Base-by-base conservation (phyloP, 306 rosid genomes). In the Acacia melanoxylon region DNA sequence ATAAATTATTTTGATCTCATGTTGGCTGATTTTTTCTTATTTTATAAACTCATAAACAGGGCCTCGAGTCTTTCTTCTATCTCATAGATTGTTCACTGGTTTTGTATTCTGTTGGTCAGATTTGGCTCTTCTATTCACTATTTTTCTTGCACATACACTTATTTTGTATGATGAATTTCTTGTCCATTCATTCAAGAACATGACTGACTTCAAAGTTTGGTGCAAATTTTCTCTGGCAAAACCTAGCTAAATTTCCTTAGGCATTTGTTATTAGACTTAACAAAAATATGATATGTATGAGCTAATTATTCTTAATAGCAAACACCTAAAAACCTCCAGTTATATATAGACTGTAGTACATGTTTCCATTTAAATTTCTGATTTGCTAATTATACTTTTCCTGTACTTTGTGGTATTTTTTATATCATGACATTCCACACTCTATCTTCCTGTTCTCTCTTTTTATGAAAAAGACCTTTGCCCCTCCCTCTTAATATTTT, bases 321-420 rank as follows among this genome's bases (percentile, higher is more conserved):
- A 68, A 10, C 31, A 68, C 44, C 73, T 40, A 68, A n/a, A 51
- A 51, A 17, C n/a, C 69, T 8, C 13, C 71, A 35, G 15, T 22
- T 19, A 17, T 35, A 54, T 20, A 35, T 51, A 14, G 58, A 17
- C 58, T 14, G 58, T 3, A 56, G 25, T 10, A 3, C 20, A 48
- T 29, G 16, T 73, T 17, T 74, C 35, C 42, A 31, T 24, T 59
- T 2, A 11, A 59, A 68, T 68, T 68, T 82, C 17, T 70, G 37
- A 44, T 45, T 52, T 75, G 58, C 14, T 51, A 70, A 54, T 83
- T 67, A 37, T 63, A 54, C 42, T 71, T 69, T 72, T 65, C 44
- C 33, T 67, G 44, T 63, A 6, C 40, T 45, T 61, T 54, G 56
- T 80, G 80, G 8, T 29, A 62, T 44, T 71, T 74, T 80, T 72